phyloP scores from a whole-genome alignment of 202 grass and related monocot genomes.

The Panicum hallii region DNA sequence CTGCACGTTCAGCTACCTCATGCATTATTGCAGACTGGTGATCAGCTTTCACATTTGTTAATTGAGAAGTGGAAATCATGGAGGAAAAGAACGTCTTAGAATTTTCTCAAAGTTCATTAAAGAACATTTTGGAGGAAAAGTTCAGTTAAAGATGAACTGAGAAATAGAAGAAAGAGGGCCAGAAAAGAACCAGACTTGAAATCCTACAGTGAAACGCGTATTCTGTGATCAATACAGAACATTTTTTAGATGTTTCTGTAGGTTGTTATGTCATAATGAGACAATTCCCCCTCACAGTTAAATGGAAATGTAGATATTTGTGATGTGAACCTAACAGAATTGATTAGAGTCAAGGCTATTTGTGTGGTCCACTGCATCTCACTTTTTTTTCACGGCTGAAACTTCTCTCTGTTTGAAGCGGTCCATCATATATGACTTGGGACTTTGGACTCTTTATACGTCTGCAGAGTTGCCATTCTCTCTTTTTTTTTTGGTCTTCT shows the following conservation, averaged over 20 bases:
- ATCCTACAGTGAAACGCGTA: not conserved
- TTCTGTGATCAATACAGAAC: not conserved
- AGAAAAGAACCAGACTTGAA: not conserved
- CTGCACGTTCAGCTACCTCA: not conserved
- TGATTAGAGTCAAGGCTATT: not conserved
- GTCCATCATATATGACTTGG: not conserved
- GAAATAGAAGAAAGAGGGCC: conserved; percentile 10
- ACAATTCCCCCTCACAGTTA: not conserved
- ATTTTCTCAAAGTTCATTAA: conserved; percentile 5
- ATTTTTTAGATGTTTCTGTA: not conserved
- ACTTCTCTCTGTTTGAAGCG: not conserved
- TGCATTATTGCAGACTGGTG: not conserved
- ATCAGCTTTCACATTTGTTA: not conserved
- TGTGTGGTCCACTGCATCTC: not conserved
- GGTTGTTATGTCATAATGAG: not conserved
- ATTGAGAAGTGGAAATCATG: not conserved
- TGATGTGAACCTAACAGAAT: not conserved
- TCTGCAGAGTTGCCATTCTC: not conserved
- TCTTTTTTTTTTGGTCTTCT: conserved; percentile 1
- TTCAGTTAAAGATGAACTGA: conserved; percentile 8
- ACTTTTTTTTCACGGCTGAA: not conserved
- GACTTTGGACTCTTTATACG: not conserved
- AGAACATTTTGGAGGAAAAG: not conserved
- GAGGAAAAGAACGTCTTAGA: not conserved
- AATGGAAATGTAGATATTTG: not conserved